Base-by-base conservation (phyloP, 2,329 filamentous ascomycete genomes). In the Phyllosticta ampelicida region DNA sequence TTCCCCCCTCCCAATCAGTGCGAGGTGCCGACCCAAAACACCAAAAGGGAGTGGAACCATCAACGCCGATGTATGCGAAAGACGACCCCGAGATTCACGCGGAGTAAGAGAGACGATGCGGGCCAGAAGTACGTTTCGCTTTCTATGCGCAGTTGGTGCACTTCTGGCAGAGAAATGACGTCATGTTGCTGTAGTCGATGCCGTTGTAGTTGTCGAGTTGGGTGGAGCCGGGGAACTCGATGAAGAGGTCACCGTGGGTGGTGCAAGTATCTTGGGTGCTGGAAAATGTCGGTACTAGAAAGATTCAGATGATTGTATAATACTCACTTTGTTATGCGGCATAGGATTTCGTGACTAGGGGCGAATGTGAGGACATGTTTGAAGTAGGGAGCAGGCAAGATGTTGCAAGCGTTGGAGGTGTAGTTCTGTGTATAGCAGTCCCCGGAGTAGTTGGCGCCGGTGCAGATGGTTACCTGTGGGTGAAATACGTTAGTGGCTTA, bases 181-280 rank as follows among this genome's bases (percentile, higher is more conserved):
- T 59, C 8, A 21, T 30, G 28, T 55, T 53, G 53, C 53, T 55
- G 48, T 53, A 59, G 57, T 59, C 29, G 49, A 48, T 49, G 23
- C 53, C 57, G n/a, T 59, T 19, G 49, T 52, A 55, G 48, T 53
- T 6, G 48, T 52, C 26, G 30, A 59, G 50, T 11, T 55, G 29
- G 29, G 28, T 26, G 48, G 49, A 52, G 48, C 53, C 57, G 36
- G 57, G 57, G 19, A 11, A 52, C 53, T 59, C 53, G 48, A 59
- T 30, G 48, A 59, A 59, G 10, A 59, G 57, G 48, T 59, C 57
- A 30, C 57, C 57, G 53, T 59, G 53, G 28, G 18, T 20, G 20
- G 57, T 59, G 57, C 57, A 59, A 13, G 56, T 51, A 19, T 58
- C 51, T 16, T 44, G 36, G 9, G 53, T 48, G 48, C 55, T 52